Evolutionary conservation across 768 basidiomycete genomes (phyloP), one percentile per base, ranked within the genome.

Genomic region (Tubosaeta sp.): DNA sequence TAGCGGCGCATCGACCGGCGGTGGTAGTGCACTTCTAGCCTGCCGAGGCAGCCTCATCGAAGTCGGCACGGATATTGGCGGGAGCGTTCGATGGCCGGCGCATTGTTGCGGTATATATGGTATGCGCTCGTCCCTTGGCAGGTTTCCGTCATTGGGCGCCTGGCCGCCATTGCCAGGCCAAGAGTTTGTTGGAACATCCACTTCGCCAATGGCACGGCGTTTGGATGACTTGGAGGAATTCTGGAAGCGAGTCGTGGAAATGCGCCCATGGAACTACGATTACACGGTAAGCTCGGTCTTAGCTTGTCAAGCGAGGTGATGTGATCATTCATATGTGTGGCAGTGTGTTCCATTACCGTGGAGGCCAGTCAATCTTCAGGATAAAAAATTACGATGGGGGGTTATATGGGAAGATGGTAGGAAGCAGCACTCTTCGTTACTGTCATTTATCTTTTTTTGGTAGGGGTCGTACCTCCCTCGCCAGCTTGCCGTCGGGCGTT

Each of bases 1-100:
- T 1, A 69, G 71, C 11, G 79, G 79, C 5, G 79, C 75, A 22
- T 80, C 78, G 0, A 76, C 76, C 0, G 79, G 79, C 24, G 79
- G 79, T 6, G 80, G 79, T 19, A 73, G 66, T 1, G 77, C 80
- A 8, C 67, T 81, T 18, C 59, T 80, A 3, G 78, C 79, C 0
- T 61, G 66, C 31, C 70, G 71, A 11, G 79, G 79, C 9, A 65
- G 67, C 21, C 62, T 71, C 18, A 61, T 81, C 50, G 79, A 78
- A 42, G 66, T 80, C 27, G 69, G 73, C 7, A 73, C 77, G 6
- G 79, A 80, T 53, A 59, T 80, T 16, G 79, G 78, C 1, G 80
- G 80, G 6, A 76, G 75, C 18, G 65, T 74, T 13, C 69, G 80
- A 42, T 71, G 76, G 46, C 80, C 80, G 1, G 71, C 79, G 1